phyloP scores from a whole-genome alignment of 2,329 filamentous ascomycete species.

The Arthrobotrys sinensis region DNA sequence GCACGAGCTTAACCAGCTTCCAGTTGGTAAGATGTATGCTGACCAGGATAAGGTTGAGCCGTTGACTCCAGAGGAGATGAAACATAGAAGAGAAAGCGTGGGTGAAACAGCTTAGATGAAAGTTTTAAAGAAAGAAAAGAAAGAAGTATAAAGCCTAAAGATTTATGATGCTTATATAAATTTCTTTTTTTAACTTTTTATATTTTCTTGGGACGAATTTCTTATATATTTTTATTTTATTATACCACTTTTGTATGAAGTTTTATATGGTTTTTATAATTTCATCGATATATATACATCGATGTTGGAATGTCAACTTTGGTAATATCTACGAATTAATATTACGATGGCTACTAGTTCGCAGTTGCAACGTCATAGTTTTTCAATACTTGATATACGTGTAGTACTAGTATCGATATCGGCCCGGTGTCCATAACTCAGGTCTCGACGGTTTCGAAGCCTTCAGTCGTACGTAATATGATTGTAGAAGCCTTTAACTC shows the following conservation, averaged over 20 bases:
- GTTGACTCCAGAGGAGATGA: constrained; percentile 44
- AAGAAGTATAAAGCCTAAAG: background rate
- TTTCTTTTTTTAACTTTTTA: background rate
- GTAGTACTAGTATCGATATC: no score
- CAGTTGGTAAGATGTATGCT: constrained; percentile 58
- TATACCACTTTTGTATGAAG: constrained; percentile 6
- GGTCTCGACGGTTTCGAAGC: no score
- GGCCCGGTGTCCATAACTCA: no score
- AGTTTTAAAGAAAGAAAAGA: background rate
- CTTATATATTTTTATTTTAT: background rate
- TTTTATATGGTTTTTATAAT: background rate
- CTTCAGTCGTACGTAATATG: no score
- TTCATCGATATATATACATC: no score
- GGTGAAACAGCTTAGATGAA: constrained; percentile 32
- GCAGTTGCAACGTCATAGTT: no score
- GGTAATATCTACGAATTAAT: no score
- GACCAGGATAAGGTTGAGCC: constrained; percentile 44
- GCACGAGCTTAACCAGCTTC: constrained; percentile 78
- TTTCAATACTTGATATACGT: no score
- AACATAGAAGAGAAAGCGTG: constrained; percentile 42
- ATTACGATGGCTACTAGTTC: no score
- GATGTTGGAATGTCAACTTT: no score
- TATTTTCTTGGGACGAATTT: background rate
- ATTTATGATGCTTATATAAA: constrained; percentile 1
- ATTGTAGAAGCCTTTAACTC: no score